phyloP scores from a whole-genome alignment of 306 rosid genomes.

The Pterocarpus santalinus region DNA sequence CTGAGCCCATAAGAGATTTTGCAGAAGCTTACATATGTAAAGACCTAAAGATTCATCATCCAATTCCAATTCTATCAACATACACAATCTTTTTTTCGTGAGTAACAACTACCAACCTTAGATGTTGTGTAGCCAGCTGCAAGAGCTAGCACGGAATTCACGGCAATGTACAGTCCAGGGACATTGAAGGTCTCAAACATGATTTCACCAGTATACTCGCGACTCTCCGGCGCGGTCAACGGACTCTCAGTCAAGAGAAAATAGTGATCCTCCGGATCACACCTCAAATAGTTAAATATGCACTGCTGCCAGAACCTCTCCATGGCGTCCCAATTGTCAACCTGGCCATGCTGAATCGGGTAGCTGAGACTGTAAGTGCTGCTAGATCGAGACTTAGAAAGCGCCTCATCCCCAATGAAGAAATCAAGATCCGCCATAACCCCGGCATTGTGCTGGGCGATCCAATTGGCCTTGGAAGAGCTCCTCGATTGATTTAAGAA shows the following conservation, averaged over 20 bases:
- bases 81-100: background rate
- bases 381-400: slow-evolving; percentile 82
- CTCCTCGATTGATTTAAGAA: slow-evolving; percentile 77
- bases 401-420: slow-evolving; percentile 95
- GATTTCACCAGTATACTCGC: slow-evolving; percentile 97
- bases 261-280: slow-evolving; percentile 99
- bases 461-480: slow-evolving; percentile 82
- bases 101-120: slow-evolving; percentile 81
- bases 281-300: slow-evolving; percentile 90
- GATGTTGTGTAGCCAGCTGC: slow-evolving; percentile 99
- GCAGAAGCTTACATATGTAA: slow-evolving; percentile 22
- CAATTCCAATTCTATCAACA: slow-evolving; percentile 37
- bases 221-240: slow-evolving; percentile 93
- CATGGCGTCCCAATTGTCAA: slow-evolving; percentile 98
- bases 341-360: slow-evolving; percentile 91
- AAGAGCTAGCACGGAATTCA: slow-evolving; percentile 98
- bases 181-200: slow-evolving; percentile 99
- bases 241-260: slow-evolving; percentile 97
- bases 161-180: slow-evolving; percentile 96
- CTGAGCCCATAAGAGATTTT: background rate
- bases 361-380: slow-evolving; percentile 82
- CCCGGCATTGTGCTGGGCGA: slow-evolving; percentile 95
- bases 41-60: slow-evolving; percentile 33
- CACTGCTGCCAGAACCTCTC: slow-evolving; percentile 99
- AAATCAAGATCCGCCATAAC: slow-evolving; percentile 99